Evolutionary conservation across 192 early-diverging fungal species (phyloP), one percentile per base, ranked within the genome.

Genomic region (Diversispora epigaea): DNA sequence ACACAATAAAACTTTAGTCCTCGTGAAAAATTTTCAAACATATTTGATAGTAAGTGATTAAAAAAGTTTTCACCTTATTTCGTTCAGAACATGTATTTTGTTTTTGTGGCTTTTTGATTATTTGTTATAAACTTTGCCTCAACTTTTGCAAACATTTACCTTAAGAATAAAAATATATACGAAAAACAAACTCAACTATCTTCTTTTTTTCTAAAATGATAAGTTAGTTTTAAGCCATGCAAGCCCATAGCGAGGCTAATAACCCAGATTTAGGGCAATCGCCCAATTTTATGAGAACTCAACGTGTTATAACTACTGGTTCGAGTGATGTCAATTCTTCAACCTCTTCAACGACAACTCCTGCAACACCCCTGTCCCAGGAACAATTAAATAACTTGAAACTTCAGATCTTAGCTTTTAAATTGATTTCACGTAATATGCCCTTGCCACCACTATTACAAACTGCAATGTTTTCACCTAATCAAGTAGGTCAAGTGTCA

Each of bases 371-470:
- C 25, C 87, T 92, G 69, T 84, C 87, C 4, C 67, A 73, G 40
- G 87, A 86, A 43, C 93, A 98, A 67, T 70, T 93, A 22, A 80
- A 84, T 10, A 84, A 86, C 10, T 84, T 98, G 32, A 88, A 91
- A 76, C 85, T 84, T 69, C 96, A 98, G 70, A 95, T 95, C 68
- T 83, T 92, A 47, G 93, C 93, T 44, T 96, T 91, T 81, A 92
- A 94, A 68, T 82, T 92, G 25, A 88, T 95, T 49, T 86, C 92
- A 44, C 84, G 85, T 76, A 95, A 94, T 80, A 83, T 92, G 83
- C 88, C 91, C 9, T 79, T 98, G 12, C 93, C 94, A 62, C 78
- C 85, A 43, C 77, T 88, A 65, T 79, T 94, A 40, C 90, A 91
- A 68, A 83, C 90, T 75, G 88, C 87, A 52, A 83, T 96, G 15